These are phyloP conservation scores for Jackrogersella multiformis DNA, from an alignment of 495 filamentous ascomycete genomes.

Conservation along the genomic window DNA sequence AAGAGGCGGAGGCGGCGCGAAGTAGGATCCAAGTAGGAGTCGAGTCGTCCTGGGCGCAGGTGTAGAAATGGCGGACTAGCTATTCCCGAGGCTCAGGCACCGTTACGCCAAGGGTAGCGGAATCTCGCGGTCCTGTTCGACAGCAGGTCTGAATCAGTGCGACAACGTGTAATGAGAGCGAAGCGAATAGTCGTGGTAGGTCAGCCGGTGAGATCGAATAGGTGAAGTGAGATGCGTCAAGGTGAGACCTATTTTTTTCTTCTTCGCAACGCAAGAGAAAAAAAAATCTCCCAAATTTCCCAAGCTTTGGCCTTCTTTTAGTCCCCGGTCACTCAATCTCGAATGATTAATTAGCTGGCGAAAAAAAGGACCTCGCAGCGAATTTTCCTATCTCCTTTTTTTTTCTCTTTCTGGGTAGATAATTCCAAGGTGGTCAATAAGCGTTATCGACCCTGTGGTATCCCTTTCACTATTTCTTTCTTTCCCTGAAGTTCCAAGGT, in stretches of 20 bases:
- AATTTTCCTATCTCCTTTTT: constrained; percentile 19
- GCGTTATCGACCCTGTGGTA: constrained; percentile 9
- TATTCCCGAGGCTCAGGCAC: constrained; percentile 44
- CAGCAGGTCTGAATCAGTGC: constrained; percentile 46
- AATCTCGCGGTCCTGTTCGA: constrained; percentile 43
- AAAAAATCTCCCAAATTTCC: constrained; percentile 21
- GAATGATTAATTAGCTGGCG: constrained; percentile 18
- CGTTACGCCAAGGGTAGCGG: constrained; percentile 45
- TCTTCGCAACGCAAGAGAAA: constrained; percentile 27
- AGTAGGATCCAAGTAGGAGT: constrained; percentile 32
- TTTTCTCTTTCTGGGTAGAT: neutral
- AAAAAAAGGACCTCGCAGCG: neutral
- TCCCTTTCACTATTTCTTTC: constrained; percentile 32
- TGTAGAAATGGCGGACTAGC: constrained; percentile 33
- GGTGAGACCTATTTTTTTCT: constrained; percentile 47
- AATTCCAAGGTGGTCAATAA: constrained; percentile 27
- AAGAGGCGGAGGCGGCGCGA: constrained; percentile 24
- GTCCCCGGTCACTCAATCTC: constrained; percentile 15
- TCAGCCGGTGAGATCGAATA: constrained; percentile 30
- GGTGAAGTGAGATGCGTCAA: constrained; percentile 35
- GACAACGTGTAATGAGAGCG: constrained; percentile 38
- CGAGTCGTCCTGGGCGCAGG: too few species aligned
- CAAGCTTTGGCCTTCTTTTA: constrained; percentile 21
- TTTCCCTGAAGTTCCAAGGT: constrained; percentile 13
- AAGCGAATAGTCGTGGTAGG: constrained; percentile 31